A percentile compares a stretch with the other conserved stretches of the same genome.
Evolutionary conservation across 1,139 yeast species (phyloP).

Genomic region (Debaryomyces robertsiae): DNA sequence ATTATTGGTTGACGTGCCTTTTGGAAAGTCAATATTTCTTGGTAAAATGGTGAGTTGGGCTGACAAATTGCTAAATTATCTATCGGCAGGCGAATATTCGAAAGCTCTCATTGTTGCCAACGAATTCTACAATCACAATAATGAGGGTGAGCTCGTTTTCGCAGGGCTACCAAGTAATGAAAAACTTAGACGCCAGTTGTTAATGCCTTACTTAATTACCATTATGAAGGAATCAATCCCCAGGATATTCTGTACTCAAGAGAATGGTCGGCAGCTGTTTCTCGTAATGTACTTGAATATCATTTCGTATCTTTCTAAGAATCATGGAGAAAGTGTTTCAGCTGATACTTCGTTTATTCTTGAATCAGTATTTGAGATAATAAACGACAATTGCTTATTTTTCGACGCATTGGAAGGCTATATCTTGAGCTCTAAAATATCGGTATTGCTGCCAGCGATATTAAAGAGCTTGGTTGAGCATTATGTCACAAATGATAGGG

Average conservation of each 20-base stretch:
- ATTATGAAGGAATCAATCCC: constrained; percentile 56
- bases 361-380: constrained; percentile 56
- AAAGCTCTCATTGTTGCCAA: constrained; percentile 59
- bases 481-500: constrained; percentile 43
- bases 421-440: constrained; percentile 49
- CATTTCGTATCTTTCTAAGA: constrained; percentile 22
- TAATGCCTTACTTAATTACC: constrained; percentile 58
- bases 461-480: constrained; percentile 59
- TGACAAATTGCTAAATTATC: constrained; percentile 53
- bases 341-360: constrained; percentile 41
- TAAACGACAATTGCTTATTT: constrained; percentile 38
- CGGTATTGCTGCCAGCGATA: constrained; percentile 59
- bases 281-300: constrained; percentile 28
- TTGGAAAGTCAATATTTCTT: constrained; percentile 37
- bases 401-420: constrained; percentile 55
- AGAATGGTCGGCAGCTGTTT: constrained; percentile 13
- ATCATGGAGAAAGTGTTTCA: constrained; percentile 9
- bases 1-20: constrained; percentile 19
- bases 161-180: constrained; percentile 57
- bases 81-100: constrained; percentile 52
- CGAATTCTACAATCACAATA: constrained; percentile 48
- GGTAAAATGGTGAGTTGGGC: constrained; percentile 78
- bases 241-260: constrained; percentile 34
- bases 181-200: constrained; percentile 46
- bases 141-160: constrained; percentile 48